Evolutionary conservation across 805 yeast species (phyloP).

Genomic region (Myxozyma neglecta): DNA sequence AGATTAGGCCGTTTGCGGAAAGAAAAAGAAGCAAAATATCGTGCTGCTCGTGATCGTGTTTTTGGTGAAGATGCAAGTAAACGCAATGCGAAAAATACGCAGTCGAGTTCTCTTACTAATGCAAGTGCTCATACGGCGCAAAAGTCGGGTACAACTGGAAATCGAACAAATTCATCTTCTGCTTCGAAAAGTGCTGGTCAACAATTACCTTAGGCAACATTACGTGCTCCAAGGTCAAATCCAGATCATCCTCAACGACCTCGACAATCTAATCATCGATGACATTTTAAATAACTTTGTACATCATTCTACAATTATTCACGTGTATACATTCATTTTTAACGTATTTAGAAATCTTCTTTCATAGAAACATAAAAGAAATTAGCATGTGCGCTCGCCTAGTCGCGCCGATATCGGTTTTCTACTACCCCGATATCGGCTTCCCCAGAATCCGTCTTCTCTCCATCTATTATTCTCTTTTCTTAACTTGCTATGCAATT

Average conservation of each 20-base stretch:
- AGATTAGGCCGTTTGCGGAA: conserved; percentile 16
- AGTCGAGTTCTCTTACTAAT: not conserved
- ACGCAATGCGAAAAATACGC: not conserved
- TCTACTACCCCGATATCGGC: not conserved
- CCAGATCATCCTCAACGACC: no score
- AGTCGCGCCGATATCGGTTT: not conserved
- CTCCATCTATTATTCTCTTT: not conserved
- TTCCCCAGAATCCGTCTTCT: not conserved
- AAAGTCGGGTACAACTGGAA: not conserved
- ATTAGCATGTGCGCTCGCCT: not conserved
- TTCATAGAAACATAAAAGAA: no score
- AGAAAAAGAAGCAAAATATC: conserved; percentile 27
- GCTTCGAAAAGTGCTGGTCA: no score
- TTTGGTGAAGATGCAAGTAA: conserved; percentile 12
- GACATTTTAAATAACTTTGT: no score
- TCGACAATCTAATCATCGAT: no score
- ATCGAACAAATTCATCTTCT: no score
- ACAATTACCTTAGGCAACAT: no score
- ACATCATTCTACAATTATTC: no score
- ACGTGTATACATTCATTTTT: no score
- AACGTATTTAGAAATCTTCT: no score
- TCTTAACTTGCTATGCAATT: not conserved
- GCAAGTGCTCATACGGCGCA: not conserved
- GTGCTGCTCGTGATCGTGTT: conserved; percentile 24
- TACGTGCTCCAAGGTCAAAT: no score